phyloP scores from a whole-genome alignment of 148 eudicot genomes.

The Chenopodium berlandieri region DNA sequence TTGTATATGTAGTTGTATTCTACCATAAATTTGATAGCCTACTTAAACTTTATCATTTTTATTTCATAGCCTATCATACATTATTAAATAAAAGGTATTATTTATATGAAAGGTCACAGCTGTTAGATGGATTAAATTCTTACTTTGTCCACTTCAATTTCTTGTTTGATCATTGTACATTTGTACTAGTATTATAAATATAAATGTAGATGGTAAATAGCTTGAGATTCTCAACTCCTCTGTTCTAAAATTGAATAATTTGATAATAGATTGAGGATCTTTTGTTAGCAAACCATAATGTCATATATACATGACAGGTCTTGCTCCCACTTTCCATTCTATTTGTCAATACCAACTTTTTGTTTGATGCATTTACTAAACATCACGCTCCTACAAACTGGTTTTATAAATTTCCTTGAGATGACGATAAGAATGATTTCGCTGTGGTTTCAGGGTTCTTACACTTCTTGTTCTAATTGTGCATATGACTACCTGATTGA shows the following conservation, averaged over 20 bases:
- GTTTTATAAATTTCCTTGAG: background rate
- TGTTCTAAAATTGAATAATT: too few relatives aligned
- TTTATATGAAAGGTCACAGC: background rate
- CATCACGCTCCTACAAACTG: background rate
- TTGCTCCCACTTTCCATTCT: background rate
- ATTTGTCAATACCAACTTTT: background rate
- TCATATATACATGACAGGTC: background rate
- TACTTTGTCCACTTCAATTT: background rate
- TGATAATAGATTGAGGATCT: background rate
- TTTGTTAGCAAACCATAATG: background rate
- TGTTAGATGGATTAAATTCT: background rate
- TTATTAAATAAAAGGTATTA: too few relatives aligned
- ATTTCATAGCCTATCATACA: too few relatives aligned
- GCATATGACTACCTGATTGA: background rate
- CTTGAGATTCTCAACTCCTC: background rate
- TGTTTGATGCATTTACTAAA: background rate
- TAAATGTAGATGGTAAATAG: background rate
- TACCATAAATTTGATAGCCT: background rate
- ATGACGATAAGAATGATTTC: background rate
- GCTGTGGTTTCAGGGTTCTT: background rate
- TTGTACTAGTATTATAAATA: background rate
- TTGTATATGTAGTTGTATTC: background rate
- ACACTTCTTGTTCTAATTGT: background rate
- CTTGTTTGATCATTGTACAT: background rate
- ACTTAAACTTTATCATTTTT: background rate